Percentiles rank a stretch among this genome's conserved stretches.
Conservation (phyloP, 805 yeast species). For the Candida dendrica region DNA sequence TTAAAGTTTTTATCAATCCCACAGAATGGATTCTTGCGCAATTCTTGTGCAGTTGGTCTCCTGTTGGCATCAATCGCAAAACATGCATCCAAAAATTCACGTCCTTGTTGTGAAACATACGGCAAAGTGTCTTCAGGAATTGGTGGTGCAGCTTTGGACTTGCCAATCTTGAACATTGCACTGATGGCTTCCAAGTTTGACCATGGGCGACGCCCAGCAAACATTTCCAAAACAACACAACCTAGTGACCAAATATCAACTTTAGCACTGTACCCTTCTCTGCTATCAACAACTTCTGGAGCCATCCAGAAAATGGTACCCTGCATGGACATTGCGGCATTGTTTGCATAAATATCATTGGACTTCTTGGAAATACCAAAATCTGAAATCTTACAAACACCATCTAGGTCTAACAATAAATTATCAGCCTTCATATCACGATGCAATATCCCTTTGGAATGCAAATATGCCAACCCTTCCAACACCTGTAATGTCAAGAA, state of each 20-base stretch:
- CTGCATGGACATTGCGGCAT: conserved; percentile 35
- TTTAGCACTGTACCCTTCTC: conserved; percentile 31
- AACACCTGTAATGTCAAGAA: conserved; percentile 86
- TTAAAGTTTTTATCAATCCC: conserved; percentile 32
- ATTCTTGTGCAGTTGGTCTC: conserved; percentile 78
- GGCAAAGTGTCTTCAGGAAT: conserved; percentile 83
- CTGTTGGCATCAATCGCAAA: conserved; percentile 71
- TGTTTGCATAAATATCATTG: conserved; percentile 47
- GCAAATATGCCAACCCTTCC: conserved; percentile 92
- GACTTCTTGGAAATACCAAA: conserved; percentile 95
- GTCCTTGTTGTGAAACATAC: conserved; percentile 56
- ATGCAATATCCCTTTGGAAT: conserved; percentile 92
- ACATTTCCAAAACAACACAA: conserved; percentile 93
- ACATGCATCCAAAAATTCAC: conserved; percentile 66
- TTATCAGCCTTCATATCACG: conserved; percentile 96
- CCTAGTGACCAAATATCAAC: conserved; percentile 95
- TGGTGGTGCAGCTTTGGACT: conserved; percentile 87
- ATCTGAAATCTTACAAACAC: conserved; percentile 91
- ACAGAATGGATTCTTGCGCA: conserved; percentile 51
- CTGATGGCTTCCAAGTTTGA: conserved; percentile 89
- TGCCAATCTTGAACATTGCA: conserved; percentile 86
- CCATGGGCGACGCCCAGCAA: no score
- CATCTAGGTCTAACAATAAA: conserved; percentile 81
- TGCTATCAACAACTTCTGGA: conserved; percentile 72
- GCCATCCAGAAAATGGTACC: conserved; percentile 99